phyloP scores from a whole-genome alignment of 164 flowering plant genomes.

The Vitis rotundifolia region DNA sequence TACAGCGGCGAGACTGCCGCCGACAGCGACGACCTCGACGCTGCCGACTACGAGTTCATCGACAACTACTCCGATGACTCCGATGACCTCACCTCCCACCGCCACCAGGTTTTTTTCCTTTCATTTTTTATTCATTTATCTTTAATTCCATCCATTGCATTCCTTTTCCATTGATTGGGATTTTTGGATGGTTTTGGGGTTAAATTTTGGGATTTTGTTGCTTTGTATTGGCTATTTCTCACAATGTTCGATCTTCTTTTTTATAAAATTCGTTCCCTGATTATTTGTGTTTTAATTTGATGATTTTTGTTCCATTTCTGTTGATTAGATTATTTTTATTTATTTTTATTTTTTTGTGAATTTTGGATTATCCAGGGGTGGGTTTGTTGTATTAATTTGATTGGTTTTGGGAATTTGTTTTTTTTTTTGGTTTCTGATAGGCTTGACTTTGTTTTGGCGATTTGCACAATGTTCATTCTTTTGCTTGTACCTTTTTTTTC shows the following conservation, averaged over 20 bases:
- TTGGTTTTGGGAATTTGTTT: too few relatives aligned
- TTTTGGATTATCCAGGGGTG: too few relatives aligned
- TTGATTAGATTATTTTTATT: too few relatives aligned
- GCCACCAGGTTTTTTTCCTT: conserved; percentile 38
- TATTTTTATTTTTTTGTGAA: too few relatives aligned
- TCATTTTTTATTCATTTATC: neutral
- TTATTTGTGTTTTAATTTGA: too few relatives aligned
- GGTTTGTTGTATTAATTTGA: too few relatives aligned
- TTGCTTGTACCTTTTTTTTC: too few relatives aligned
- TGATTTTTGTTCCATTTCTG: too few relatives aligned
- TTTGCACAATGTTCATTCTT: too few relatives aligned
- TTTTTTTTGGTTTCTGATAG: too few relatives aligned
- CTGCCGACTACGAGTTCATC: conserved; percentile 44
- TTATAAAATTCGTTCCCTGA: neutral
- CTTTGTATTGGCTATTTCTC: neutral
- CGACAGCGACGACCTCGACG: conserved; percentile 37
- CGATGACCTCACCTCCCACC: conserved; percentile 41
- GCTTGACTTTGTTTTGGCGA: too few relatives aligned
- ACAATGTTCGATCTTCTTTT: neutral
- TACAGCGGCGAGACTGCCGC: conserved; percentile 39
- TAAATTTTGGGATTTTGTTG: neutral
- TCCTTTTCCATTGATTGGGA: neutral
- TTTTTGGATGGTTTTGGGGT: neutral
- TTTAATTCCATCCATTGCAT: neutral
- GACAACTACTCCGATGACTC: conserved; percentile 62